phyloP scores from a whole-genome alignment of 2,329 filamentous ascomycete species.

The Talaromyces sp. region DNA sequence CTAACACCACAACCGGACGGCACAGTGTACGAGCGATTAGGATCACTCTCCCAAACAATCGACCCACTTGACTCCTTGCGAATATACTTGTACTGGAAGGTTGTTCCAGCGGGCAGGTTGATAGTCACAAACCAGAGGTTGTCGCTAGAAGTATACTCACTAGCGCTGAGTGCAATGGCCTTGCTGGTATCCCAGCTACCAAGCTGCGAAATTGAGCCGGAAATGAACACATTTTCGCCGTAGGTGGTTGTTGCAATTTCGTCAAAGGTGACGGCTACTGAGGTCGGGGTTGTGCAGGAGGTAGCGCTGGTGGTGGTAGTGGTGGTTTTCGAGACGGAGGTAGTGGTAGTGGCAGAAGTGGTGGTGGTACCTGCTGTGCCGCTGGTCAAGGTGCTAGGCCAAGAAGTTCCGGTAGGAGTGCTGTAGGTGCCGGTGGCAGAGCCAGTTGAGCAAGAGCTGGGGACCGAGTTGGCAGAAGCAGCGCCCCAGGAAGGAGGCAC shows the following conservation, averaged over 20 bases:
- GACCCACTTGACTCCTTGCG: constrained; percentile 54
- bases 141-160: constrained; percentile 58
- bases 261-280: constrained; percentile 62
- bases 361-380: background rate
- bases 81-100: constrained; percentile 67
- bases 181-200: constrained; percentile 59
- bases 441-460: constrained; percentile 23
- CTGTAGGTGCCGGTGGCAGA: constrained; percentile 26
- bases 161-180: constrained; percentile 59
- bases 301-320: constrained; percentile 10
- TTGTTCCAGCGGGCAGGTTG: constrained; percentile 53
- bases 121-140: constrained; percentile 61
- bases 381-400: constrained; percentile 17
- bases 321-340: background rate
- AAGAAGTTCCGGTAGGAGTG: constrained; percentile 25
- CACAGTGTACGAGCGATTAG: constrained; percentile 44
- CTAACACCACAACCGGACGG: constrained; percentile 34
- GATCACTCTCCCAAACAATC: constrained; percentile 63
- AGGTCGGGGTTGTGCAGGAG: constrained; percentile 30
- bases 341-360: background rate
- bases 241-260: constrained; percentile 55
- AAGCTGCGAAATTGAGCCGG: constrained; percentile 58
- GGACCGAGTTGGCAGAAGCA: constrained; percentile 16
- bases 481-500: constrained; percentile 18
- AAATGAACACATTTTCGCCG: constrained; percentile 65